phyloP scores from a whole-genome alignment of 371 early-diverging fungal genomes.

The Blakeslea trispora region DNA sequence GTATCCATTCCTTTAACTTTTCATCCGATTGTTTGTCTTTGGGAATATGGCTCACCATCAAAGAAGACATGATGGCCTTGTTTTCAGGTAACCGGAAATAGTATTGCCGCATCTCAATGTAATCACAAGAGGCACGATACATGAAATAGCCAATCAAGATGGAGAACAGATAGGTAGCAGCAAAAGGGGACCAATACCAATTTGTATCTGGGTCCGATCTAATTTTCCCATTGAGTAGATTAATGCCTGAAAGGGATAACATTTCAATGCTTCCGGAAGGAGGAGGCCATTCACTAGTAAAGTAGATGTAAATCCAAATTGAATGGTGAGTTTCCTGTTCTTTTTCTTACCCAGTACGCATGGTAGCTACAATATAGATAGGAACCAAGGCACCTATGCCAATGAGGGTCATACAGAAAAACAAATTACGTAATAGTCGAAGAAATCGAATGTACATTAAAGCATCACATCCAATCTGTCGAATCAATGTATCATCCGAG shows the following conservation, averaged over 20 bases:
- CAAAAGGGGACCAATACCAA: slow-evolving; percentile 71
- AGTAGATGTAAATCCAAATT: too few species aligned
- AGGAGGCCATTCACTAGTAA: slow-evolving; percentile 57
- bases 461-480: slow-evolving; percentile 78
- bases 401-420: slow-evolving; percentile 58
- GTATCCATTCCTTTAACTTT: slow-evolving; percentile 57
- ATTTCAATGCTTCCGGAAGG: slow-evolving; percentile 35
- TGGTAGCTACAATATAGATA: slow-evolving; percentile 59
- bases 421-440: slow-evolving; percentile 56
- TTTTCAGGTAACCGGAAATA: slow-evolving; percentile 63
- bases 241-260: slow-evolving; percentile 41
- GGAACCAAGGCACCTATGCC: slow-evolving; percentile 66
- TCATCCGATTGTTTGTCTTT: slow-evolving; percentile 55
- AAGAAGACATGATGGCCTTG: slow-evolving; percentile 59
- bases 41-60: slow-evolving; percentile 75
- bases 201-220: slow-evolving; percentile 22
- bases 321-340: too few species aligned
- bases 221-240: slow-evolving; percentile 31
- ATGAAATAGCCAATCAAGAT: slow-evolving; percentile 54
- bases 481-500: slow-evolving; percentile 59
- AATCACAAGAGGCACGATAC: slow-evolving; percentile 61
- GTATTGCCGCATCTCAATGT: slow-evolving; percentile 58
- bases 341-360: slow-evolving; percentile 37
- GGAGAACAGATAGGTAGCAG: slow-evolving; percentile 63
- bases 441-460: slow-evolving; percentile 78